A percentile compares a stretch with the other conserved stretches of the same genome.
Evolutionary conservation across 495 filamentous ascomycete genomes (phyloP).

Genomic region (Neurospora sp.): DNA sequence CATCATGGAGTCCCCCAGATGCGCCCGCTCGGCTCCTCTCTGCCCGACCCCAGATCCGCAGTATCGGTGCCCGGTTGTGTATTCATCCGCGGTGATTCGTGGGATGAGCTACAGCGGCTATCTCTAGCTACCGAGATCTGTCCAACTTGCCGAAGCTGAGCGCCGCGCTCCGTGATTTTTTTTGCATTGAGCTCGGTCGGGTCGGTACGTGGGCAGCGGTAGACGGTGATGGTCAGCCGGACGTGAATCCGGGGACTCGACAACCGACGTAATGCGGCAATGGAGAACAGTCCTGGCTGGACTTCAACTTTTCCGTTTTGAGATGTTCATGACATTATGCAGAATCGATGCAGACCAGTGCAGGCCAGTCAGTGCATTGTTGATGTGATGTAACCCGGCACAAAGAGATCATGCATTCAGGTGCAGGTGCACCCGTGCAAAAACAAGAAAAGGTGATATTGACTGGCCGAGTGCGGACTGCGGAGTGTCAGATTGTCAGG

Average conservation of each 20-base stretch:
- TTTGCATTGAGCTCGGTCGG: background rate
- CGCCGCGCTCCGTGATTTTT: too few relatives aligned
- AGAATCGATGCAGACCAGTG: too few relatives aligned
- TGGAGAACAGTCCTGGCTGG: too few relatives aligned
- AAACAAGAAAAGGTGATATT: background rate
- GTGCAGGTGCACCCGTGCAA: too few relatives aligned
- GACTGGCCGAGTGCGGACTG: too few relatives aligned
- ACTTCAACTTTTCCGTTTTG: too few relatives aligned
- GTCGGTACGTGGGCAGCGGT: background rate
- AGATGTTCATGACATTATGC: too few relatives aligned
- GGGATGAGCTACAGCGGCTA: background rate
- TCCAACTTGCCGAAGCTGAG: background rate
- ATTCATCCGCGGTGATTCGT: background rate
- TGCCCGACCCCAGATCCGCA: background rate
- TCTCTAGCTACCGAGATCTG: background rate
- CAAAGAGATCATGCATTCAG: too few relatives aligned
- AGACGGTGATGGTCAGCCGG: background rate
- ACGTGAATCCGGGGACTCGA: background rate
- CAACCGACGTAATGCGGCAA: background rate
- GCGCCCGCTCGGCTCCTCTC: background rate
- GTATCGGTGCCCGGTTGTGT: background rate
- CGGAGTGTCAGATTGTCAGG: too few relatives aligned
- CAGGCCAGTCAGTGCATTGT: too few relatives aligned
- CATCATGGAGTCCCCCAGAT: background rate
- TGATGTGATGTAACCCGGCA: too few relatives aligned